A percentile compares a stretch with the other conserved stretches of the same genome.
Conservation (phyloP, 495 filamentous ascomycete species). For the Thozetella sp. region DNA sequence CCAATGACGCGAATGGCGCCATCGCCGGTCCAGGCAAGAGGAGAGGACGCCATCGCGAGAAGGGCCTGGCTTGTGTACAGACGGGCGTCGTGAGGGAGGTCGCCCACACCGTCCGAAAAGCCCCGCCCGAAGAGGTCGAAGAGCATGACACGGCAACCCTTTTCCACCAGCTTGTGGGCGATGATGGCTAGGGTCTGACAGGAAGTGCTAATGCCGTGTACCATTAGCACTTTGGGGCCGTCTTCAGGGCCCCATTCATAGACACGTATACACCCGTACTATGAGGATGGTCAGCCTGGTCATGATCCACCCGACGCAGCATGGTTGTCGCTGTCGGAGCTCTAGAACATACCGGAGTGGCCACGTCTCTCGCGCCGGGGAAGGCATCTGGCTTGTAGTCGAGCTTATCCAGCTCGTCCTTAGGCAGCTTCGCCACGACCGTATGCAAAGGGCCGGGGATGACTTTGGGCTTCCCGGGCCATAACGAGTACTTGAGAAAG, state of each 20-base stretch:
- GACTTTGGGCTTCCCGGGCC: conserved; percentile 30
- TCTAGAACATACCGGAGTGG: conserved; percentile 34
- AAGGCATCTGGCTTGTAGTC: conserved; percentile 39
- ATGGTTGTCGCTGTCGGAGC: background rate
- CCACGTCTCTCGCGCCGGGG: conserved; percentile 44
- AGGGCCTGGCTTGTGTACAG: conserved; percentile 79
- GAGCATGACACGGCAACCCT: conserved; percentile 81
- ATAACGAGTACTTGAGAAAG: conserved; percentile 27
- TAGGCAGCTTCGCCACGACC: conserved; percentile 24
- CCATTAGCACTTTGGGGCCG: conserved; percentile 76
- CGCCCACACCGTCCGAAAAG: conserved; percentile 69
- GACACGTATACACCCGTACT: conserved; percentile 79
- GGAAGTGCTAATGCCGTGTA: conserved; percentile 89
- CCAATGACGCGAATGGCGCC: conserved; percentile 72
- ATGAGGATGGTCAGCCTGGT: conserved; percentile 15
- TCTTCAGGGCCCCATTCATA: conserved; percentile 90
- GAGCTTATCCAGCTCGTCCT: conserved; percentile 25
- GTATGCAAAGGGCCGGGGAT: conserved; percentile 37
- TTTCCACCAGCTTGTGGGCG: conserved; percentile 65
- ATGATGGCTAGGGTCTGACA: conserved; percentile 70
- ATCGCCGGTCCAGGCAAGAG: conserved; percentile 65
- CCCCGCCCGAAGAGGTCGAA: conserved; percentile 83
- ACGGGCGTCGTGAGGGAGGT: conserved; percentile 69
- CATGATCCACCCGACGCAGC: background rate
- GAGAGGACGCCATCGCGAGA: conserved; percentile 69